phyloP scores from a whole-genome alignment of 371 early-diverging fungal species.

The Syncephalastrum monosporum region DNA sequence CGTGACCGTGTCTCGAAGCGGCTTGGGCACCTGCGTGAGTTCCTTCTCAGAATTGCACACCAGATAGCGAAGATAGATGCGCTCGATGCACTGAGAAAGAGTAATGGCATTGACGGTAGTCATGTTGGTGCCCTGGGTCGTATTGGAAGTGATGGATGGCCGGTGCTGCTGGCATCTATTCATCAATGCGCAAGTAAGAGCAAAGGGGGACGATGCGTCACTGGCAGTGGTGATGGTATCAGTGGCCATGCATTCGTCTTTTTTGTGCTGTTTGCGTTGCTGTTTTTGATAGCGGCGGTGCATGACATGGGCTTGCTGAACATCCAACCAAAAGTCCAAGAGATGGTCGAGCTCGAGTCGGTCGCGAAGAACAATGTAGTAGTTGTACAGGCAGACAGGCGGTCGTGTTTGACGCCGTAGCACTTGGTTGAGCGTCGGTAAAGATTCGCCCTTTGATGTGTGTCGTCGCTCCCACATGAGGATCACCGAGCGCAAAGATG shows the following conservation, averaged over 20 bases:
- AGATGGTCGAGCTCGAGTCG: conserved; percentile 47
- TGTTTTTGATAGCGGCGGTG: conserved; percentile 48
- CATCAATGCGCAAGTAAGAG: no score
- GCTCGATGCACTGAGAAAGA: conserved; percentile 52
- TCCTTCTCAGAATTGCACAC: conserved; percentile 57
- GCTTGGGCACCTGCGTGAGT: conserved; percentile 31
- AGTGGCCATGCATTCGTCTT: background rate
- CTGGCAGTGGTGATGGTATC: background rate
- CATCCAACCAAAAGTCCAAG: conserved; percentile 71
- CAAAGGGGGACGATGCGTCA: background rate
- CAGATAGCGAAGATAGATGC: conserved; percentile 59
- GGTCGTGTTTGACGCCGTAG: conserved; percentile 59
- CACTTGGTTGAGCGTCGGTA: conserved; percentile 61
- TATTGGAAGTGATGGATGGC: background rate
- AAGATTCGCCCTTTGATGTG: background rate
- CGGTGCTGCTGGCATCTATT: no score
- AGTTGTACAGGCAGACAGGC: conserved; percentile 68
- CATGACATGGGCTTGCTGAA: conserved; percentile 57
- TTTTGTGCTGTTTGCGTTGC: conserved; percentile 6
- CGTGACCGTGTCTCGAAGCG: conserved; percentile 30
- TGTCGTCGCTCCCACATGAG: no score
- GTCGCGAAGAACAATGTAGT: conserved; percentile 64
- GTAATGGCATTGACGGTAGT: conserved; percentile 7
- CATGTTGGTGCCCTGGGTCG: background rate
- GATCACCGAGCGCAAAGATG: no score